A percentile compares a stretch with the other conserved stretches of the same genome.
Evolutionary conservation across 441 rosid species (phyloP).

Genomic region (Oxalis stricta): DNA sequence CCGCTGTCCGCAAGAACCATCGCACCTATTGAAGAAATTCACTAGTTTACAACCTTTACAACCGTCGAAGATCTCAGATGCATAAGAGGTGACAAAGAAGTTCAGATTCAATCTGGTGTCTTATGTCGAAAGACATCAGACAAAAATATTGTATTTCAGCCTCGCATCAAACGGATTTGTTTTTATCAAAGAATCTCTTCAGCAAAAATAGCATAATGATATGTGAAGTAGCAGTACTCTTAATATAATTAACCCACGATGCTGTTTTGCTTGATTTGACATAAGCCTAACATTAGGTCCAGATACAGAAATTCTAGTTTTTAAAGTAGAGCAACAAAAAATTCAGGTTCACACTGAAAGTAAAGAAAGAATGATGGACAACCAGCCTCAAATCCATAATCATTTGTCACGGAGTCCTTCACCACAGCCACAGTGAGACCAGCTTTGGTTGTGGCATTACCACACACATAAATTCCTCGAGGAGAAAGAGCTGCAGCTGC

Average conservation of each 20-base stretch:
- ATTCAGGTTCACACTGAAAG: background rate
- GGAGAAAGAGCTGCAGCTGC: conserved; percentile 95
- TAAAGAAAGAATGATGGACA: conserved; percentile 15
- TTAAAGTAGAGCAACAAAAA: background rate
- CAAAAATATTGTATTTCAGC: too few relatives aligned
- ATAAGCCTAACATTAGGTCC: too few relatives aligned
- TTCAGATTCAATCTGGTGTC: too few relatives aligned
- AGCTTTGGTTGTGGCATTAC: conserved; percentile 92
- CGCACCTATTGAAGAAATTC: conserved; percentile 51
- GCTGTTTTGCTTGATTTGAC: background rate
- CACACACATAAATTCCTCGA: conserved; percentile 96
- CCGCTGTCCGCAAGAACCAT: conserved; percentile 99
- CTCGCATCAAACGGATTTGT: too few relatives aligned
- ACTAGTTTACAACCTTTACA: background rate
- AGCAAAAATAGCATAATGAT: too few relatives aligned
- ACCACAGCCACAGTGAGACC: conserved; percentile 98
- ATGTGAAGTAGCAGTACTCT: too few relatives aligned
- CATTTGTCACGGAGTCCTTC: conserved; percentile 82
- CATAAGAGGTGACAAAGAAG: background rate
- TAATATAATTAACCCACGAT: too few relatives aligned
- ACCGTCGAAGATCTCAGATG: too few relatives aligned
- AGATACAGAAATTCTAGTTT: background rate
- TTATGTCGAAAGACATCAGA: too few relatives aligned
- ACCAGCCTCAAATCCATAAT: conserved; percentile 99
- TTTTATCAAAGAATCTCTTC: too few relatives aligned